Conservation (phyloP, 768 basidiomycete genomes). For the Boletus vermiculosoides region DNA sequence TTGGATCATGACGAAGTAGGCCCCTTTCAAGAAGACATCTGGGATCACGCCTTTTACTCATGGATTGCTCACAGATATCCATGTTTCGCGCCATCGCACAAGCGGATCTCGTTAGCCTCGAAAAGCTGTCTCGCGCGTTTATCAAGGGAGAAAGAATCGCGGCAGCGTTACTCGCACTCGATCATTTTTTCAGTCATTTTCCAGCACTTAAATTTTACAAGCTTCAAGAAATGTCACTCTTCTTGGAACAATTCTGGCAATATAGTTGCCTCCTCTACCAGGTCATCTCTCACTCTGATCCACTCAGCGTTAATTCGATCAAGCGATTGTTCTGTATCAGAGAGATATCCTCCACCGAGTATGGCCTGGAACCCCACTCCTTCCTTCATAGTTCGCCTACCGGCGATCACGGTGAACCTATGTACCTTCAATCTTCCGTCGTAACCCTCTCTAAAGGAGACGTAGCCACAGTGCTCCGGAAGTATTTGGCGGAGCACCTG, state of each 20-base stretch:
- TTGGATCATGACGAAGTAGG: slow-evolving; percentile 8
- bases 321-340: too few species aligned
- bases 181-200: too few species aligned
- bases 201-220: too few species aligned
- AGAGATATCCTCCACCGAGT: slow-evolving; percentile 8
- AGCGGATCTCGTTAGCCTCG: too few species aligned
- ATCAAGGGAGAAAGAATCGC: too few species aligned
- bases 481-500: slow-evolving; percentile 28
- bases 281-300: not conserved
- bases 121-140: too few species aligned
- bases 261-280: slow-evolving; percentile 1
- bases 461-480: slow-evolving; percentile 24
- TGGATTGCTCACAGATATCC: slow-evolving; percentile 9
- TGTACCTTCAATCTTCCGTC: not conserved
- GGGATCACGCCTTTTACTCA: not conserved
- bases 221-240: too few species aligned
- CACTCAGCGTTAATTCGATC: not conserved
- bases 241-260: too few species aligned
- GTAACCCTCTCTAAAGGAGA: slow-evolving; percentile 22
- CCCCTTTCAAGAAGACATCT: not conserved
- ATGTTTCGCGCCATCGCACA: too few species aligned
- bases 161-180: too few species aligned
- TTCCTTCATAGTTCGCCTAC: slow-evolving; percentile 4
- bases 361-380: not conserved
- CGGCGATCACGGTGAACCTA: not conserved